Conservation (phyloP, 805 yeast species). For the Myxozyma sirexii region DNA sequence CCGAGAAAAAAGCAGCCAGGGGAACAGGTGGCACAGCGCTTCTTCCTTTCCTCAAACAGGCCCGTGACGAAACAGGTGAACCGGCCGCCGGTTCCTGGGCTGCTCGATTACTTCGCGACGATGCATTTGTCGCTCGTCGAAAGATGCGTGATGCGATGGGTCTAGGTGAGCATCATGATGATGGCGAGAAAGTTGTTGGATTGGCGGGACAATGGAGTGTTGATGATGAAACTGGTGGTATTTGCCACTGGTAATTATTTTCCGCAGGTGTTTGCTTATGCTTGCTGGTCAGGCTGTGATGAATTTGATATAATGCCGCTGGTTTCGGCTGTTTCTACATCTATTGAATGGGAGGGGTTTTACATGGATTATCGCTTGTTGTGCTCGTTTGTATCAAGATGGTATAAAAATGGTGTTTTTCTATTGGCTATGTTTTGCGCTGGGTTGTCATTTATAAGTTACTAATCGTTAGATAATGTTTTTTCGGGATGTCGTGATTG, state of each 20-base stretch:
- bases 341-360: background rate
- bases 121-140: conserved; percentile 12
- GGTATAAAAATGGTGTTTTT: too few relatives aligned
- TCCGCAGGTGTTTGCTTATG: background rate
- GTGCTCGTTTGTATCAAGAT: too few relatives aligned
- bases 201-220: conserved; percentile 33
- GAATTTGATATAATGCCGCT: background rate
- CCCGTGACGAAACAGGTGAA: conserved; percentile 94
- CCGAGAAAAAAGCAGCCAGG: conserved; percentile 56
- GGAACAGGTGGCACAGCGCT: conserved; percentile 96
- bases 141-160: conserved; percentile 26
- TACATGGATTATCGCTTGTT: background rate
- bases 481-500: too few relatives aligned
- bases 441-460: too few relatives aligned
- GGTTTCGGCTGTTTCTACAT: background rate
- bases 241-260: conserved; percentile 31
- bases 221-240: conserved; percentile 32
- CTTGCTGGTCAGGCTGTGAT: conserved; percentile 1
- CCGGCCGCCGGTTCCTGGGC: conserved; percentile 95
- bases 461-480: too few relatives aligned
- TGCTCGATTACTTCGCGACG: conserved; percentile 51
- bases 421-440: too few relatives aligned
- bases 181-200: conserved; percentile 19
- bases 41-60: conserved; percentile 89
- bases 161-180: conserved; percentile 18